Evolutionary conservation across 169 alveolate genomes (phyloP).

Genomic region (Blepharisma undulans): DNA sequence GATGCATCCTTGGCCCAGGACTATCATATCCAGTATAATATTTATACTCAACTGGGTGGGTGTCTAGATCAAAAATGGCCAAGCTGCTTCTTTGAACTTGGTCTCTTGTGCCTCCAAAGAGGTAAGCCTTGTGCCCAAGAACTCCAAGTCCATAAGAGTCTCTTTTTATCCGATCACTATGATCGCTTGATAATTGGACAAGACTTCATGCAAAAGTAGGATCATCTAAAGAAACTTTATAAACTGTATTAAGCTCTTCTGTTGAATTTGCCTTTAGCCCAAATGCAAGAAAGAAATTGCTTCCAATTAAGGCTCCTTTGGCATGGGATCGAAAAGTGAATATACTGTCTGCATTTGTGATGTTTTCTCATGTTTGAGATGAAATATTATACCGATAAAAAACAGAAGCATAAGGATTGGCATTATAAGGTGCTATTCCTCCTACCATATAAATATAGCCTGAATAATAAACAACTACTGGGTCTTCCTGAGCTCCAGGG

Average conservation of each 20-base stretch:
- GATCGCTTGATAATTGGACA: not conserved
- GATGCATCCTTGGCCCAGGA: not conserved
- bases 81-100: not conserved
- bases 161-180: not conserved
- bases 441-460: not conserved
- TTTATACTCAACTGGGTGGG: not conserved
- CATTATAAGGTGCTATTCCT: not conserved
- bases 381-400: not conserved
- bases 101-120: not conserved
- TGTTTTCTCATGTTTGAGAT: not conserved
- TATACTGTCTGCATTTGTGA: not conserved
- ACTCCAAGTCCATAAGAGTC: not conserved
- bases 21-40: not conserved
- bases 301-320: not conserved
- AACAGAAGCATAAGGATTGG: not conserved
- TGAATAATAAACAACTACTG: not conserved
- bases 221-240: not conserved
- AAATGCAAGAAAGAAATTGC: not conserved
- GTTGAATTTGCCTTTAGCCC: not conserved
- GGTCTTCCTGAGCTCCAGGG: not conserved
- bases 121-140: not conserved
- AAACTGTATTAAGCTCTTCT: not conserved
- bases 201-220: not conserved
- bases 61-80: not conserved
- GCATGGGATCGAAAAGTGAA: not conserved